A percentile compares a stretch with the other conserved stretches of the same genome.
Conservation (phyloP, 805 yeast species). For the Sugiyamaella mastotermitis region DNA sequence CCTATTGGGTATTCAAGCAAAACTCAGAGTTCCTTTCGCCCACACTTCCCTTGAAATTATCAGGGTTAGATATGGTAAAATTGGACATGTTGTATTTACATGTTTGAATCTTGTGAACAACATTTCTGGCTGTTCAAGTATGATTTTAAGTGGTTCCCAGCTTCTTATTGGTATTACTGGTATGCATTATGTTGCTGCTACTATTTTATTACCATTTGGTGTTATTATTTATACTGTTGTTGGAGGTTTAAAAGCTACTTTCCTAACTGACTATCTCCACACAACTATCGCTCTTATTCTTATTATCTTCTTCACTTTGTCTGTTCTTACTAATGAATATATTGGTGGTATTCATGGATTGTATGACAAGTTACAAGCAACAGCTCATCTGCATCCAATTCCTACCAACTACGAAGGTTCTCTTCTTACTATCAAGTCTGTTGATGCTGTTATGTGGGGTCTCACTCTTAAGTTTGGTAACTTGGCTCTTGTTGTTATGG, state of each 20-base stretch:
- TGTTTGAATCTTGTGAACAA: constrained; percentile 14
- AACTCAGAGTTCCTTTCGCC: constrained; percentile 72
- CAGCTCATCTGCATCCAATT: constrained; percentile 5
- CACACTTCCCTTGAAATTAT: constrained; percentile 77
- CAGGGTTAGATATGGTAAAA: constrained; percentile 58
- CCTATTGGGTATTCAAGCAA: constrained; percentile 68
- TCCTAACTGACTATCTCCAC: constrained; percentile 48
- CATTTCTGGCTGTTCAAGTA: constrained; percentile 31
- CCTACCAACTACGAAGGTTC: constrained; percentile 15
- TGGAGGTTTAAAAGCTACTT: constrained; percentile 50
- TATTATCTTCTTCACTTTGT: constrained; percentile 25
- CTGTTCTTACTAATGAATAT: constrained; percentile 32
- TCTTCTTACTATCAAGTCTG: constrained; percentile 43
- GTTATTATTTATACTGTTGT: constrained; percentile 44
- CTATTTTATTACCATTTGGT: constrained; percentile 42
- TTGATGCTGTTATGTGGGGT: constrained; percentile 15
- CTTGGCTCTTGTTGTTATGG: constrained; percentile 60
- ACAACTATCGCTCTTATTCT: constrained; percentile 33
- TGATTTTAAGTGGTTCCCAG: constrained; percentile 41
- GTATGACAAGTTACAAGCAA: constrained; percentile 32
- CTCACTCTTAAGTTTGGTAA: constrained; percentile 55
- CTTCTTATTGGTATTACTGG: constrained; percentile 39
- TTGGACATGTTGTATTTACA: constrained; percentile 40
- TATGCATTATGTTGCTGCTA: constrained; percentile 42
- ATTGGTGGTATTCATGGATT: constrained; percentile 42